Conservation (phyloP, 106 monocot species). For the Allium fistulosum region DNA sequence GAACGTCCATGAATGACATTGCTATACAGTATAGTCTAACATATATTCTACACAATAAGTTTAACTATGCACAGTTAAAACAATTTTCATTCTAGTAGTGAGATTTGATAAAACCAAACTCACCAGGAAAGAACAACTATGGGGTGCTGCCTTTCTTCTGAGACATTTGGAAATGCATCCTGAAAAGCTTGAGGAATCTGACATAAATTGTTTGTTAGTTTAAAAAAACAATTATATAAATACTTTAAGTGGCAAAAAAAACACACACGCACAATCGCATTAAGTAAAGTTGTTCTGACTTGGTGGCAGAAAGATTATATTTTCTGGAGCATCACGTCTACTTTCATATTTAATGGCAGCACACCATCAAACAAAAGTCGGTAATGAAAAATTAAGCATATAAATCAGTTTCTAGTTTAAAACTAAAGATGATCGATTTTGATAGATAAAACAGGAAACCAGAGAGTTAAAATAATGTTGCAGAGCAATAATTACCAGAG, state of each 20-base stretch:
- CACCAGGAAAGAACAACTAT: conserved; percentile 77
- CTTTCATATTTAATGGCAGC: neutral
- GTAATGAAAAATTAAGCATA: no score
- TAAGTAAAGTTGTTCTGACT: neutral
- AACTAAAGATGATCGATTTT: no score
- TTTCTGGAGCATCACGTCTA: neutral
- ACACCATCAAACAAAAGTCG: no score
- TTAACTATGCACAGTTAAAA: no score
- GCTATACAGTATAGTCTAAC: no score
- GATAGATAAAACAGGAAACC: neutral
- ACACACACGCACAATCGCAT: neutral
- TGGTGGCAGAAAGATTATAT: neutral
- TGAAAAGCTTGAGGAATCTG: conserved; percentile 80
- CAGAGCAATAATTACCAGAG: conserved; percentile 49
- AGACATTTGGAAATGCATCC: conserved; percentile 35
- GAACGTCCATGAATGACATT: no score
- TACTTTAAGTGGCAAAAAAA: neutral
- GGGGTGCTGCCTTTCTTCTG: conserved; percentile 69
- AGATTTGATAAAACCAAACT: neutral
- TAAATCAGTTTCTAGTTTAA: no score
- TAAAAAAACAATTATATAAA: neutral
- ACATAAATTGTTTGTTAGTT: neutral
- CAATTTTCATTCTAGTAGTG: neutral
- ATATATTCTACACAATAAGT: no score
- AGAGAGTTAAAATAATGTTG: neutral